Base-by-base conservation (phyloP, 208 protist species). In the Wallacemonas sp. region DNA sequence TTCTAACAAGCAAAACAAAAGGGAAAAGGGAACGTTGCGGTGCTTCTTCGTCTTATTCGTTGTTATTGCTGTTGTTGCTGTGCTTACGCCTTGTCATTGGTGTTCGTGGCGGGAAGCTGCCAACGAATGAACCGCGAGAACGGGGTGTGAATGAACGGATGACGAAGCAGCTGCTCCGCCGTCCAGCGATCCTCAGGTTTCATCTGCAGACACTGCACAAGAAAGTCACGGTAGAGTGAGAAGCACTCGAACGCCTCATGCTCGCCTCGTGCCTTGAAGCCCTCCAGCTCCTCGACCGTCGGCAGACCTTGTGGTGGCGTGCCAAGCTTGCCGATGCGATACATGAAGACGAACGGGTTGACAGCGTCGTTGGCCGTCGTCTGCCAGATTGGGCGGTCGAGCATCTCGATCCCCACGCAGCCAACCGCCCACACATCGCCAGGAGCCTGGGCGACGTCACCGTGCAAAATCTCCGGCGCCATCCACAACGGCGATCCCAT, bases 351-450 rank as follows among this genome's bases (percentile, higher is more conserved):
- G 30, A 82, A 87, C 6, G 72, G 65, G 36, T 82, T 84, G 21
- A 70, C 21, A 13, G 36, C 38, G 13, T 45, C 37, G 66, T 54
- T 58, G 0, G 68, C 26, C 6, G 52, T 70, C 15, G 79, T 61
- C 15, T 50, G 34, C 81, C 79, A 89, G 26, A 89, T 74, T 0
- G 46, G 48, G 4, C 87, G 76, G 64, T 87, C 58, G 36, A 92
- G 59, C 83, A 93, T 91, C 59, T 93, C 86, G 57, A 93, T 87
- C 1, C 87, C 83, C 6, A 89, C 77, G 42, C 89, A 95, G 24
- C 89, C 89, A 1, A 95, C 26, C 1, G 79, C 73, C 89, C 89
- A 93, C 3, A 95, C 79, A 59, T 95, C 89, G 2, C 63, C 76
- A 17, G 80, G 66, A 5, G 66, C 33, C 41, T 54, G 21, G 30